Evolutionary conservation across 768 basidiomycete species (phyloP).

Genomic region (Kwoniella dendrophila): DNA sequence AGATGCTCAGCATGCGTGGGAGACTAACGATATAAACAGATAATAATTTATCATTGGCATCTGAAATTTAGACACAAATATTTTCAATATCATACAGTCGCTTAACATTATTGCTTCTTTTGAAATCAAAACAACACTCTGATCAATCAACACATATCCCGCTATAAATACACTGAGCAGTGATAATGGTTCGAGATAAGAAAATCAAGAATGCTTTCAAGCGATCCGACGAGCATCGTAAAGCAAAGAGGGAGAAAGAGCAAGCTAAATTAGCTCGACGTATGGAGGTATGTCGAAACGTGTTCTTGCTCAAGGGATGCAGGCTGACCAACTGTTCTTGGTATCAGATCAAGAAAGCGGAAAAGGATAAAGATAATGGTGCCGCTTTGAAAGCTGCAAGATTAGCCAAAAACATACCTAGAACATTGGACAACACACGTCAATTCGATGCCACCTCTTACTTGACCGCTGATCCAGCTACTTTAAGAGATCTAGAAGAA

Average conservation of each 20-base stretch:
- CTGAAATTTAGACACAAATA: too few species aligned
- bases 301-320: background rate
- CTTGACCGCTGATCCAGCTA: slow-evolving; percentile 56
- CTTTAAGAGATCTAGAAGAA: slow-evolving; percentile 39
- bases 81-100: too few species aligned
- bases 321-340: background rate
- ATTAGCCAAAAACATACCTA: slow-evolving; percentile 78
- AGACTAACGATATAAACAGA: background rate
- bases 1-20: too few species aligned
- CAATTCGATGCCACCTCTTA: slow-evolving; percentile 63
- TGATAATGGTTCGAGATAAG: slow-evolving; percentile 48
- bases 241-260: slow-evolving; percentile 73
- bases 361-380: slow-evolving; percentile 33
- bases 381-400: slow-evolving; percentile 58
- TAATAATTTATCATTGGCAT: background rate
- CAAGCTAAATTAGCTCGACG: slow-evolving; percentile 79
- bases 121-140: background rate
- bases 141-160: background rate
- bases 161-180: background rate
- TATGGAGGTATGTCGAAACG: slow-evolving; percentile 70
- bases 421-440: slow-evolving; percentile 89
- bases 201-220: slow-evolving; percentile 84
- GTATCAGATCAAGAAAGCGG: slow-evolving; percentile 44
- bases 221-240: slow-evolving; percentile 73
- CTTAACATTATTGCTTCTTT: background rate